Evolutionary conservation across 306 rosid genomes (phyloP).

Genomic region (Alnus glutinosa): DNA sequence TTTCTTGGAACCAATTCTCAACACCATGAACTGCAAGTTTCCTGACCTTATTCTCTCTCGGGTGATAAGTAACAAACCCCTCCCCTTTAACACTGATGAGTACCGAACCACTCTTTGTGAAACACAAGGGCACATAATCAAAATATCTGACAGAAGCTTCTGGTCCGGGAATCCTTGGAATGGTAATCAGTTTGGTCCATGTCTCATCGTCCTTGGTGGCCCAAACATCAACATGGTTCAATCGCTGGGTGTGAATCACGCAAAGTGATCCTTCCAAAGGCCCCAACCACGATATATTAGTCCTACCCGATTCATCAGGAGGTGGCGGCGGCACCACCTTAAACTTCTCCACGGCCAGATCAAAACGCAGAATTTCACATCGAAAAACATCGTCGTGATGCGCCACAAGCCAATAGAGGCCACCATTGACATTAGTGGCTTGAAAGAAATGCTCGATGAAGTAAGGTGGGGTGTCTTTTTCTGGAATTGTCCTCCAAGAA

Average conservation of each 20-base stretch:
- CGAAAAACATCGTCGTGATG: not conserved
- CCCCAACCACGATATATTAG: slow-evolving; percentile 36
- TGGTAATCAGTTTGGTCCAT: slow-evolving; percentile 31
- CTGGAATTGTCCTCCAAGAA: slow-evolving; percentile 37
- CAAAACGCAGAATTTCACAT: slow-evolving; percentile 34
- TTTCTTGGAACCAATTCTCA: slow-evolving; percentile 44
- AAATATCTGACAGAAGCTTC: slow-evolving; percentile 8
- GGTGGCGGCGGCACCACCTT: slow-evolving; percentile 24
- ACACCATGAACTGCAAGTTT: slow-evolving; percentile 20
- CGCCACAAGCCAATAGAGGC: slow-evolving; percentile 39
- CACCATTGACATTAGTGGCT: slow-evolving; percentile 33
- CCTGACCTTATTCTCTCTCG: slow-evolving; percentile 6
- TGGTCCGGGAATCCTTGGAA: slow-evolving; percentile 11
- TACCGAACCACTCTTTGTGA: slow-evolving; percentile 31
- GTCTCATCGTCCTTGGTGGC: slow-evolving; percentile 30
- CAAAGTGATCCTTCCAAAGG: slow-evolving; percentile 27
- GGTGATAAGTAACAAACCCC: slow-evolving; percentile 37
- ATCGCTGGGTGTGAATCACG: slow-evolving; percentile 30
- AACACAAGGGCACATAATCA: slow-evolving; percentile 40
- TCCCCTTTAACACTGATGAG: slow-evolving; percentile 37
- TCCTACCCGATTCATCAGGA: slow-evolving; percentile 11
- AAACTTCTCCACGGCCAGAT: slow-evolving; percentile 38
- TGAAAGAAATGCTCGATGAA: slow-evolving; percentile 42
- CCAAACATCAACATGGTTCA: slow-evolving; percentile 36
- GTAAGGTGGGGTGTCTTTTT: slow-evolving; percentile 33